These are phyloP conservation scores for Dictyostelium purpureum DNA, from an alignment of 78 protist genomes.

Conservation along the genomic window DNA sequence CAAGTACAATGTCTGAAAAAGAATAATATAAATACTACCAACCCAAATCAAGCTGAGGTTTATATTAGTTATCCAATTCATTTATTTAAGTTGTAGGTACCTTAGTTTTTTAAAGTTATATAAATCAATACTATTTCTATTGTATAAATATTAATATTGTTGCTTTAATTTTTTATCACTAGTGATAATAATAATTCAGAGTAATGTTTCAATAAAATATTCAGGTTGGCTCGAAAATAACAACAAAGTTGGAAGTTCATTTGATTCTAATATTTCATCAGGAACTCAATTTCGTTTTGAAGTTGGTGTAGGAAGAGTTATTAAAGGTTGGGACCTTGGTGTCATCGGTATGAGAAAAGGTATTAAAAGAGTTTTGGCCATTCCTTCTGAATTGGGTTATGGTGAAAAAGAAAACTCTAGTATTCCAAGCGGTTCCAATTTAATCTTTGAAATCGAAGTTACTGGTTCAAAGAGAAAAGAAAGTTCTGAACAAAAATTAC, in stretches of 20 bases:
- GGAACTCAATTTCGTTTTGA: constrained; percentile 29
- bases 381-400: constrained; percentile 87
- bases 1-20: constrained; percentile 40
- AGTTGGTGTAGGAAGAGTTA: constrained; percentile 75
- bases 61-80: constrained; percentile 29
- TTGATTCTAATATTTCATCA: constrained; percentile 32
- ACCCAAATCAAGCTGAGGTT: background rate
- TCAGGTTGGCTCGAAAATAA: constrained; percentile 58
- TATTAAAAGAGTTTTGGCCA: constrained; percentile 73
- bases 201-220: constrained; percentile 58
- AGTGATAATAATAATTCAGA: background rate
- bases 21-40: constrained; percentile 24
- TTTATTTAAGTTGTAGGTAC: constrained; percentile 51
- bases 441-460: constrained; percentile 86
- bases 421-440: constrained; percentile 83
- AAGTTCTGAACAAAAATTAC: background rate
- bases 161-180: background rate
- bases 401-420: constrained; percentile 70
- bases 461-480: constrained; percentile 41
- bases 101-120: no score
- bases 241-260: constrained; percentile 41
- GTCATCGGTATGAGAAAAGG: constrained; percentile 82
- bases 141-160: background rate
- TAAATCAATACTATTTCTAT: no score
- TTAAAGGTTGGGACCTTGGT: constrained; percentile 93